Evolutionary conservation across 352 stramenopile genomes (phyloP), one percentile per base, ranked within the genome.

Genomic region (Globisporangium barbulae): DNA sequence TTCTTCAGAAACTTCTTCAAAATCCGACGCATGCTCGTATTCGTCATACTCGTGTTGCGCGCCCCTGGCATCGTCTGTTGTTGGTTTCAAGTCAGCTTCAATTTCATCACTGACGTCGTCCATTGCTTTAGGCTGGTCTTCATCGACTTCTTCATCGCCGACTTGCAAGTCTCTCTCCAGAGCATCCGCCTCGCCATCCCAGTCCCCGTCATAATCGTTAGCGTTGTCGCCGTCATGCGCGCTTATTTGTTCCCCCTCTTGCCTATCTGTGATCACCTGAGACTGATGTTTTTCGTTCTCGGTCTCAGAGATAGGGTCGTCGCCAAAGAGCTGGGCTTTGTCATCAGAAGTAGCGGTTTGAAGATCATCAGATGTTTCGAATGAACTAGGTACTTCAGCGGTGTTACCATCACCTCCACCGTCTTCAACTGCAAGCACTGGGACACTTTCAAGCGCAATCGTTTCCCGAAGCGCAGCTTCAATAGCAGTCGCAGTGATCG

Each of bases 401-500:
- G 35, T 41, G 12, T 15, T 12, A 41, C 12, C 15, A 12, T 41
- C 37, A 25, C 22, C 30, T 25, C 21, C 28, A 15, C 47, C 28
- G 47, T 13, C 22, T 31, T 33, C 12, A 33, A 53, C 47, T 53
- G 21, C 22, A 30, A 33, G 47, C 47, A 53, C 47, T 2, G 7
- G 8, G 13, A 21, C 41, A 10, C 41, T 47, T n/a, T 25, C 28
- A 57, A 28, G 6, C n/a, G 30, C 21, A 57, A 42, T 8, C 52
- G 30, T 8, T 28, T 31, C 17, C 8, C n/a, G 52, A 4, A 63
- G 42, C 22, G 42, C 50, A 52, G 22, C 22, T 25, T 66, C 61
- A 47, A 70, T 41, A n/a, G 68, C 64, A 9, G 58, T 62, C 19
- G 61, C 61, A 30, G 68, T 73, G 59, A 77, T 74, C 7, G 57